Evolutionary conservation across 2,329 filamentous ascomycete species (phyloP).

Genomic region (Ceratocystis cacaofunesta): DNA sequence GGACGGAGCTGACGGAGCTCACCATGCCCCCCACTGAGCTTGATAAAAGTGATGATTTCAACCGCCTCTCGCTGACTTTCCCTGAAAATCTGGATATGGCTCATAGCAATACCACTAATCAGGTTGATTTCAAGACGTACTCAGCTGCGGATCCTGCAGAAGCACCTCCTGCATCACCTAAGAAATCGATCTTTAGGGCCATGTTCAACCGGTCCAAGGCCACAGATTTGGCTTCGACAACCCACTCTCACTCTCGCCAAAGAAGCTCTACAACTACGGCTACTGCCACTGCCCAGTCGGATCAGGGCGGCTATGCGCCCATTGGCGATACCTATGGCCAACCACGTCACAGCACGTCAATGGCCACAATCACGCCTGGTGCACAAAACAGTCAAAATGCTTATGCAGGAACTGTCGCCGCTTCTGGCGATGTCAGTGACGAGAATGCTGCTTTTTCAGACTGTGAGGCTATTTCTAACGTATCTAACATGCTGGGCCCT

Average conservation of each 20-base stretch:
- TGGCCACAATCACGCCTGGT: background rate
- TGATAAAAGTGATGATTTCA: slow-evolving; percentile 14
- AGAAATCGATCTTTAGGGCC: slow-evolving; percentile 12
- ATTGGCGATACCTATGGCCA: background rate
- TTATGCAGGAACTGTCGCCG: background rate
- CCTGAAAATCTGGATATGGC: slow-evolving; percentile 8
- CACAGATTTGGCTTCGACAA: slow-evolving; percentile 1
- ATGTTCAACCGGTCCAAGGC: slow-evolving; percentile 15
- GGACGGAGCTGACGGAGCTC: slow-evolving; percentile 16
- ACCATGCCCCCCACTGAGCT: slow-evolving; percentile 14
- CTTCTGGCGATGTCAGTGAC: background rate
- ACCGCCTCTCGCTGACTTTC: slow-evolving; percentile 13
- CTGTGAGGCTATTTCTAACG: slow-evolving; percentile 3
- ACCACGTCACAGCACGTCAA: background rate
- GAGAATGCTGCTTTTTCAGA: background rate
- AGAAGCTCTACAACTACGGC: slow-evolving; percentile 11
- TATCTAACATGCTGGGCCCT: slow-evolving; percentile 1
- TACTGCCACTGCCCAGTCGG: background rate
- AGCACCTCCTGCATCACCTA: slow-evolving; percentile 5
- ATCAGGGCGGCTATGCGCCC: background rate
- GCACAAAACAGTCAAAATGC: background rate
- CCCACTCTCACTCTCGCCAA: slow-evolving; percentile 15
- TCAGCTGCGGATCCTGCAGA: background rate
- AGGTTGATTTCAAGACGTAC: background rate
- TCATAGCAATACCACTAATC: background rate